A percentile compares a stretch with the other conserved stretches of the same genome.
These are phyloP conservation scores for Neofusicoccum ribis DNA, from an alignment of 2,329 filamentous ascomycete species.

Conservation along the genomic window DNA sequence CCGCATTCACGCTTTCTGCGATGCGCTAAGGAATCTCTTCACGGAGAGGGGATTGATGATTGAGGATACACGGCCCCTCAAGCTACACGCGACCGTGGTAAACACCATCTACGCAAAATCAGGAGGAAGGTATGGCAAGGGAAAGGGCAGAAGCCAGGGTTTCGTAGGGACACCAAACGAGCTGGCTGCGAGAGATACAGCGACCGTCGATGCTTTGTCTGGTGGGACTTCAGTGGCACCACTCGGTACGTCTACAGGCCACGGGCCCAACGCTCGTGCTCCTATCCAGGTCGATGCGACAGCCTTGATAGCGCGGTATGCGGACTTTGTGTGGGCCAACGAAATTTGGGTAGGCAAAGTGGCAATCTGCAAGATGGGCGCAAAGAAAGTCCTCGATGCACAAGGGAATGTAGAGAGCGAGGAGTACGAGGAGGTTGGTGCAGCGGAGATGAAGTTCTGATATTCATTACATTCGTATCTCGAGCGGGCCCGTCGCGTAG, in stretches of 20 bases:
- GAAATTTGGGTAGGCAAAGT: slow-evolving; percentile 67
- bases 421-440: slow-evolving; percentile 1
- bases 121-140: slow-evolving; percentile 31
- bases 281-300: slow-evolving; percentile 39
- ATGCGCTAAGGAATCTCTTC: slow-evolving; percentile 57
- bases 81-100: slow-evolving; percentile 80
- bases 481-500: no score
- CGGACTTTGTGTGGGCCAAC: slow-evolving; percentile 69
- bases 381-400: slow-evolving; percentile 57
- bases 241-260: not conserved
- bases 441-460: not conserved
- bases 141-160: slow-evolving; percentile 23
- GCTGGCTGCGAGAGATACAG: not conserved
- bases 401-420: not conserved
- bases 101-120: slow-evolving; percentile 77
- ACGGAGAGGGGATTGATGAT: slow-evolving; percentile 57
- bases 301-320: slow-evolving; percentile 54
- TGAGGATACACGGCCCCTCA: slow-evolving; percentile 62
- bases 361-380: slow-evolving; percentile 85
- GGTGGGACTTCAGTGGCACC: not conserved
- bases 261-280: not conserved
- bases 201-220: not conserved
- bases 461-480: no score
- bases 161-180: not conserved
- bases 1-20: slow-evolving; percentile 59